Evolutionary conservation across 371 early-diverging fungal species (phyloP), one percentile per base, ranked within the genome.

Genomic region (Apophysomyces sp.): DNA sequence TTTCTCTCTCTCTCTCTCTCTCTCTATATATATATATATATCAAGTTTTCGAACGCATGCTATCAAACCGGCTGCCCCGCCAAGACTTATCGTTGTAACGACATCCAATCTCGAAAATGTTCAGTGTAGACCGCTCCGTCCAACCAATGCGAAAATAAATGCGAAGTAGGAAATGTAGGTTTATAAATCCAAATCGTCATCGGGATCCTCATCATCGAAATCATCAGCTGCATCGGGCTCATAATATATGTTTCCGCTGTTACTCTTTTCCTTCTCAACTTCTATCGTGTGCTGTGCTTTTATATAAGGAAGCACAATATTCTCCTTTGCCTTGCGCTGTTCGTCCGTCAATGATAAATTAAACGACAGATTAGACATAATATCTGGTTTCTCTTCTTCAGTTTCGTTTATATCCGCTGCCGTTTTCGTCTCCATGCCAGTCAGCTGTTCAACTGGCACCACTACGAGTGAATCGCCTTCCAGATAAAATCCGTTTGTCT

Each of bases 301-400:
- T 55, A 89, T 62, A 61, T 91, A 93, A 11, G 97, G 96, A 49
- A 96, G 67, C 26, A 88, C 89, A 6, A 94, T 79, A 37, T 78
- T 83, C 13, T 90, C 88, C 68, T 89, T 89, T 44, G 89, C 89
- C 40, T 78, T 74, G 16, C 91, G 81, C 69, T 96, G 95, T 60
- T 89, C 85, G 5, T 94, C 94, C 0, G 96, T 96, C 49, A 95
- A 76, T 2, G 75, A 74, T 53, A 96, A 69, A 61, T 94, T 94
- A 73, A 96, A 96, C 9, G 94, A 86, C 36, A 95, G 70, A 55
- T 92, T 87, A 13, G 86, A 72, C 15, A 68, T 73, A 26, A 72
- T 70, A 55, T 81, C 75, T 1, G 67, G 61, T 29, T 65, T 58
- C 37, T 57, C 55, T 3, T 58, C 61, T 13, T 24, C 52, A 8